Percentiles rank a stretch among this genome's conserved stretches.
These are phyloP conservation scores for Fusarium marasasianum DNA, from an alignment of 2,329 filamentous ascomycete genomes.

Conservation along the genomic window DNA sequence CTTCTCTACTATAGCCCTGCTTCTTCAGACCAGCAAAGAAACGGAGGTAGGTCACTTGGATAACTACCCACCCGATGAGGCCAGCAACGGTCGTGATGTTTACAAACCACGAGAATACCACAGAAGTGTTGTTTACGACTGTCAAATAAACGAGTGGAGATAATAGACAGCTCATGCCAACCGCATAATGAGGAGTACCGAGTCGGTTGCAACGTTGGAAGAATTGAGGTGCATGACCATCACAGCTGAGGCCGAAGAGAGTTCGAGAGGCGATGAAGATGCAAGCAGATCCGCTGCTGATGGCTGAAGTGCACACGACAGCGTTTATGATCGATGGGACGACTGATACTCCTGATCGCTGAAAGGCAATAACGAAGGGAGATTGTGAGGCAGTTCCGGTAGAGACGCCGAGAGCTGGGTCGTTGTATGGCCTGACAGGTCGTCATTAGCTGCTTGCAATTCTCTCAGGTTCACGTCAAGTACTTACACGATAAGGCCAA, in stretches of 20 bases:
- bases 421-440: not conserved
- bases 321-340: not conserved
- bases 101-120: not conserved
- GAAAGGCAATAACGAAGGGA: not conserved
- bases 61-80: not conserved
- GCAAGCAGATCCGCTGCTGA: not conserved
- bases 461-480: rapidly evolving
- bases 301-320: not conserved
- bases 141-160: not conserved
- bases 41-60: not conserved
- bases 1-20: not conserved
- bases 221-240: not conserved
- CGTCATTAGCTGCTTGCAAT: rapidly evolving
- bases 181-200: not conserved
- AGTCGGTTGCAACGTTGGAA: not conserved
- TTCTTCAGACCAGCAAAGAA: not conserved
- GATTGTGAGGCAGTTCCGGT: not conserved
- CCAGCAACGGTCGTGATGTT: not conserved
- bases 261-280: not conserved
- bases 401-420: not conserved
- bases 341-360: not conserved
- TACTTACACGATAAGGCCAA: not conserved
- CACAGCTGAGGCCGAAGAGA: not conserved
- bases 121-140: not conserved
- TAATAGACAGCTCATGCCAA: not conserved